phyloP scores from a whole-genome alignment of 1,139 yeast genomes.

The Protomyces inouyei region DNA sequence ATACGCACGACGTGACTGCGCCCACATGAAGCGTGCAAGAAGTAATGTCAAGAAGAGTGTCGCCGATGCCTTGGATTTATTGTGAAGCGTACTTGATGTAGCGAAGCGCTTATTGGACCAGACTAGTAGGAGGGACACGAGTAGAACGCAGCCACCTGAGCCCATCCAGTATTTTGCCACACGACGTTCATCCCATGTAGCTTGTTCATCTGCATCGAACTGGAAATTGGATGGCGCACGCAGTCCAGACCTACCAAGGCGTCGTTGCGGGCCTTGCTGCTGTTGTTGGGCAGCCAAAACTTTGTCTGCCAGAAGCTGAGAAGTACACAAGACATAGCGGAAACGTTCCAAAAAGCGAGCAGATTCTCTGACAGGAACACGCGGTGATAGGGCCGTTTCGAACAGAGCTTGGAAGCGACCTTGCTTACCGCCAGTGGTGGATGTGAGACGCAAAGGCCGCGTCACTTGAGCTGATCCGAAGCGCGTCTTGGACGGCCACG shows the following conservation, averaged over 20 bases:
- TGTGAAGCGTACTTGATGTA: conserved; percentile 9
- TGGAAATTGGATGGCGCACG: neutral
- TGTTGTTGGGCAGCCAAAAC: conserved; percentile 28
- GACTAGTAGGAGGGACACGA: conserved; percentile 38
- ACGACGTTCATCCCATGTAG: conserved; percentile 12
- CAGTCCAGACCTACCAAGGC: neutral
- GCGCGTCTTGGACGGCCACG: neutral
- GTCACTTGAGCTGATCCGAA: neutral
- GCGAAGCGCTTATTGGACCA: conserved; percentile 32
- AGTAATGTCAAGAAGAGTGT: conserved; percentile 34
- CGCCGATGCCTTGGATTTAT: conserved; percentile 29
- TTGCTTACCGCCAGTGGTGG: neutral
- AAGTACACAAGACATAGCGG: conserved; percentile 45
- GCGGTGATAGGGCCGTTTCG: conserved; percentile 31
- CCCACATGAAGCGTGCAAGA: conserved; percentile 30
- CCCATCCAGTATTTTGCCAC: conserved; percentile 37
- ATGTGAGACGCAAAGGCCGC: neutral
- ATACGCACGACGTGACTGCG: conserved; percentile 29
- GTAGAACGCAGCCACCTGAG: conserved; percentile 41
- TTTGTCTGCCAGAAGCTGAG: conserved; percentile 44
- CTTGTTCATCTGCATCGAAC: conserved; percentile 9
- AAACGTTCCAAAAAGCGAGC: conserved; percentile 45
- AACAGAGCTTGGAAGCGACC: conserved; percentile 16
- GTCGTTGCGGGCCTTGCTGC: neutral
- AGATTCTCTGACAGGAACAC: conserved; percentile 38